These are phyloP conservation scores for Fusarium tjaetaba DNA, from an alignment of 2,329 filamentous ascomycete species.

Conservation along the genomic window DNA sequence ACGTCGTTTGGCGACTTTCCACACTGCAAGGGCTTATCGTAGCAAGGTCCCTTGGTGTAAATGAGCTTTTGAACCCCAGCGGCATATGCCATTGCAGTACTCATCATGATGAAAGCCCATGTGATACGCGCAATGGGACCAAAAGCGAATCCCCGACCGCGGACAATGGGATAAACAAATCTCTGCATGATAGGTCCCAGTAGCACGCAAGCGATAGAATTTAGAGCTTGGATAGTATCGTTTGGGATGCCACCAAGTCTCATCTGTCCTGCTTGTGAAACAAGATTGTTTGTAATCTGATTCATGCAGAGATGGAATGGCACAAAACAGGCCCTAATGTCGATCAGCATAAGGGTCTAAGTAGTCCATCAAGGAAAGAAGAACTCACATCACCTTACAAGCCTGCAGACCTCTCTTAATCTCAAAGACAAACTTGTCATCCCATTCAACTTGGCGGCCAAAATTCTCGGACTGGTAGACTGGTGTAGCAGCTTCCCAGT, in stretches of 20 bases:
- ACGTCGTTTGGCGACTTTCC: background rate
- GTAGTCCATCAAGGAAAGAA: too few relatives aligned
- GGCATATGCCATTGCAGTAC: background rate
- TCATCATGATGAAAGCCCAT: constrained; percentile 1
- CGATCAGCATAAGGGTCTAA: too few relatives aligned
- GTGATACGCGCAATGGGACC: background rate
- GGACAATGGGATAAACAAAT: background rate
- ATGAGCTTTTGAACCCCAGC: background rate
- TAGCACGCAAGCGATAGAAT: background rate
- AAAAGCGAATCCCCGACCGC: background rate
- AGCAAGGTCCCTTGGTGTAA: background rate
- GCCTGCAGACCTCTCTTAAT: background rate
- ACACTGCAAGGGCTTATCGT: background rate
- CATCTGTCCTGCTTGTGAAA: constrained; percentile 4
- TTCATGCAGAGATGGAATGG: constrained; percentile 1
- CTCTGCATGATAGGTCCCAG: background rate
- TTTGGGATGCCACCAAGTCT: background rate
- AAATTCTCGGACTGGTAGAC: background rate
- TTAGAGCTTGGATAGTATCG: constrained; percentile 1
- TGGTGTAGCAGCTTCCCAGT: background rate
- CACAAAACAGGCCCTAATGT: background rate
- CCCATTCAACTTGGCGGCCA: background rate
- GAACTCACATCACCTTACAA: background rate
- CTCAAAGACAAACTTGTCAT: constrained; percentile 2
- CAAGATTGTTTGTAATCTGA: background rate